Evolutionary conservation across 2,329 filamentous ascomycete genomes (phyloP).

Genomic region (Botrytis porri): DNA sequence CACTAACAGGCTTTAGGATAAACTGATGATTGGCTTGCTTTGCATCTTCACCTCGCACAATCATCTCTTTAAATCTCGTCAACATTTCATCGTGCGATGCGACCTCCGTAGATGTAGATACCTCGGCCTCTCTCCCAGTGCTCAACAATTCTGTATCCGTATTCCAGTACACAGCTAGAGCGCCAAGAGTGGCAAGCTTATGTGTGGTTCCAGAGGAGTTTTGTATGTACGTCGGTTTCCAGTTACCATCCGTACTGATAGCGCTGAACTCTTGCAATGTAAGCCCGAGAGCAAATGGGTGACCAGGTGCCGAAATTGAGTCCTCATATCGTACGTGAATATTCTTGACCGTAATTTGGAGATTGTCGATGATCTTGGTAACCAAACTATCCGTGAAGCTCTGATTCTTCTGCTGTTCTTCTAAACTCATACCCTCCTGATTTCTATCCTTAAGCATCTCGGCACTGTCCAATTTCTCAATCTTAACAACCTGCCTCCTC

Average conservation of each 20-base stretch:
- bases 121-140: slow-evolving; percentile 70
- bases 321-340: slow-evolving; percentile 99
- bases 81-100: slow-evolving; percentile 75
- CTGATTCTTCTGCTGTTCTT: slow-evolving; percentile 96
- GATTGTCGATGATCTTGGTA: slow-evolving; percentile 96
- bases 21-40: slow-evolving; percentile 69
- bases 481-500: slow-evolving; percentile 86
- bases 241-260: slow-evolving; percentile 90
- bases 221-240: slow-evolving; percentile 95
- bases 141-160: slow-evolving; percentile 85
- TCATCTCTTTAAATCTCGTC: slow-evolving; percentile 72
- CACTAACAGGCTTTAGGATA: slow-evolving; percentile 92
- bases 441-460: slow-evolving; percentile 91
- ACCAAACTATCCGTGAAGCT: slow-evolving; percentile 94
- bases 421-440: slow-evolving; percentile 86
- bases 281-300: slow-evolving; percentile 89
- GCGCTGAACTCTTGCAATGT: slow-evolving; percentile 97
- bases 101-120: slow-evolving; percentile 54
- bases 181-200: slow-evolving; percentile 88
- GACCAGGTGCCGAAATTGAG: slow-evolving; percentile 88
- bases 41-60: slow-evolving; percentile 65
- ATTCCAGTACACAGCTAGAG: slow-evolving; percentile 96
- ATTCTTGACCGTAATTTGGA: slow-evolving; percentile 97
- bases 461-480: slow-evolving; percentile 96
- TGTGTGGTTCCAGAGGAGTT: slow-evolving; percentile 79